Base-by-base conservation (phyloP, 2,329 filamentous ascomycete species). In the Aspergillus melleus region DNA sequence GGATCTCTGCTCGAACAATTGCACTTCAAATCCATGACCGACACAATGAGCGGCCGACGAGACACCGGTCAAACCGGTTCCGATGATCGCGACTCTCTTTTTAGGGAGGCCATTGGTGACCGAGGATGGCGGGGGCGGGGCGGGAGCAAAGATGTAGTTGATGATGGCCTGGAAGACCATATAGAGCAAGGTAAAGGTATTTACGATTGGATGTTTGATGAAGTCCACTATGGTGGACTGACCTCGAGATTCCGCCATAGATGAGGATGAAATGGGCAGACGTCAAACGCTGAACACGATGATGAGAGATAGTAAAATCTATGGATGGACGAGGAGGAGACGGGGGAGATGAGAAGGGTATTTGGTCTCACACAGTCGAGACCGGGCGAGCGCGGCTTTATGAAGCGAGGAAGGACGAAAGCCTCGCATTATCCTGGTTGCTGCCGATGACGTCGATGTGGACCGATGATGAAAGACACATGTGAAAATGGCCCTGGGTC, bases 11-110 rank as follows among this genome's bases (percentile, higher is more conserved):
- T 96, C 91, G 65, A 96, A 96, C 44, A 96, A 85, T 20, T 84
- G 83, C 6, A 92, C 89, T 63, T 95, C 90, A 66, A 94, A 94
- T 49, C 91, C 91, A 84, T 95, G 90, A 1, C 91, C 91, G 39
- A 93, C 86, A 70, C 90, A 92, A 72, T 96, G 91, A 1, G 90
- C 87, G 0, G 92, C 92, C 8, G 90, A 86, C 1, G 90, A 91
- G 2, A 95, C 87, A 44, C 85, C 85, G 4, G 91, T 95, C 57
- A 96, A 81, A 1, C 89, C 88, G 29, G 88, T 86, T 2, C 89
- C 88, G 64, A 91, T 87, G 32, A 91, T 80, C 2, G 88, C 89
- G 58, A 91, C 81, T 60, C 83, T 87, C 14, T 90, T 72, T n/a
- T 61, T 66, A 2, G 70, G 67, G 9, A 68, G 88, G 29, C 88